Evolutionary conservation across 2,329 filamentous ascomycete genomes (phyloP), one percentile per base, ranked within the genome.

Genomic region (Polychaeton citri): DNA sequence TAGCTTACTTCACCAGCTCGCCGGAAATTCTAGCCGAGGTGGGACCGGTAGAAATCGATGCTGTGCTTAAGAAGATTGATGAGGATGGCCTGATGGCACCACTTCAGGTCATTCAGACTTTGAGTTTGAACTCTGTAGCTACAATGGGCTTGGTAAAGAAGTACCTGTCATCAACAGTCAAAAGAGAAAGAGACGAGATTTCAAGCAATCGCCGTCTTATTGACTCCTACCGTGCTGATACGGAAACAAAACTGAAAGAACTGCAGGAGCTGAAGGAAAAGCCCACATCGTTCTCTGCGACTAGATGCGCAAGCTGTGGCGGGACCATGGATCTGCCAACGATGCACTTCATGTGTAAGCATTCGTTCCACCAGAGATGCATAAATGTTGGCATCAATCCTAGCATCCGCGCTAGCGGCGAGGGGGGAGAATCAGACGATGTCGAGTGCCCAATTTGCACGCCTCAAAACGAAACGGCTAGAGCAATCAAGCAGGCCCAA

Each of bases 131-230:
- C 46, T 73, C 78, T 5, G 84, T 95, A 2, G 88, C 92, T 1
- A 96, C 86, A 0, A 95, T 98, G 83, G 90, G 88, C 34, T 86
- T 96, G 72, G 80, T 98, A 43, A 96, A 95, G 61, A 76, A 79
- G 5, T 98, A 98, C 59, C 75, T 98, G 2, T 76, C 81, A 43
- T 76, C 81, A 34, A 94, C 87, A 6, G 93, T 98, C 43, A 79
- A 84, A 47, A 76, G 84, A 34, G 90, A 98, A 61, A 74, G 85
- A 18, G 78, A 77, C 40, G 87, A 95, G 50, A 95, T 98, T 40
- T 75, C 71, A 10, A 58, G 69, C 21, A 96, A 96, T 56, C 74
- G 82, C 34, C 75, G 79, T 26, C 74, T 88, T 30, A 93, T 93
- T 47, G 70, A 74, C 20, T 85, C 82, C 2, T 93, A 95, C 58